These are phyloP conservation scores for Pouteria campechiana DNA, from an alignment of 179 eudicot genomes.

Conservation along the genomic window DNA sequence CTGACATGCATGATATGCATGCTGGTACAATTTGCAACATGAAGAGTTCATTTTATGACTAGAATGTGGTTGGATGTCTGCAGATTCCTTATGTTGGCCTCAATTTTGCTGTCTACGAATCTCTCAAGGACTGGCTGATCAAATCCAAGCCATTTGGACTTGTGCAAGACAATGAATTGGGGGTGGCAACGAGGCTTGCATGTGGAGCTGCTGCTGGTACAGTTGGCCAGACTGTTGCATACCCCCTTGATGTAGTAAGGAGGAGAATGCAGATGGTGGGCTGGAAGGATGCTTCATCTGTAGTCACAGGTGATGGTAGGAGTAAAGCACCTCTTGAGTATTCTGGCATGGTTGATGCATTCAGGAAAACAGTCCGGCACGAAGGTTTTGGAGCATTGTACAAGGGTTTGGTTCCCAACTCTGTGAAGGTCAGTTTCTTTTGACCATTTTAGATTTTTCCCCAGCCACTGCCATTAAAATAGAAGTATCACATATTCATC, in stretches of 20 bases:
- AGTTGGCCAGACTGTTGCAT: constrained; percentile 87
- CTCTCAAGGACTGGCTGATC: constrained; percentile 70
- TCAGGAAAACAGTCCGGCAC: constrained; percentile 68
- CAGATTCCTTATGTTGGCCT: constrained; percentile 95
- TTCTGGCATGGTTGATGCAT: constrained; percentile 81
- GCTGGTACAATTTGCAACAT: no score
- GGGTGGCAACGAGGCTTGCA: constrained; percentile 78
- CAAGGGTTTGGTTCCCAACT: constrained; percentile 85
- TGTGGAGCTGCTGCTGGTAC: constrained; percentile 97
- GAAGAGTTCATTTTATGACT: no score
- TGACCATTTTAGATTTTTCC: not conserved
- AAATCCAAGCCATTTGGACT: constrained; percentile 60
- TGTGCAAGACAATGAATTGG: constrained; percentile 53
- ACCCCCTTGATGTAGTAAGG: constrained; percentile 85
- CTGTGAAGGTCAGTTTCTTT: constrained; percentile 74
- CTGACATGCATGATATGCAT: no score
- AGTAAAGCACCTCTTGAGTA: constrained; percentile 62
- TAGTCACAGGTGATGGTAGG: constrained; percentile 67
- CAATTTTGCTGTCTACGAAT: constrained; percentile 92
- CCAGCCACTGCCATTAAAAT: no score
- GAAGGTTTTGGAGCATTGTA: constrained; percentile 69
- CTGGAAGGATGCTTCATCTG: constrained; percentile 70
- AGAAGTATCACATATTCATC: no score
- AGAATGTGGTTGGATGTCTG: constrained; percentile 7
- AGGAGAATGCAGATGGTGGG: constrained; percentile 98